These are phyloP conservation scores for Aspergillus ochraceus DNA, from an alignment of 2,329 filamentous ascomycete genomes.

Conservation along the genomic window DNA sequence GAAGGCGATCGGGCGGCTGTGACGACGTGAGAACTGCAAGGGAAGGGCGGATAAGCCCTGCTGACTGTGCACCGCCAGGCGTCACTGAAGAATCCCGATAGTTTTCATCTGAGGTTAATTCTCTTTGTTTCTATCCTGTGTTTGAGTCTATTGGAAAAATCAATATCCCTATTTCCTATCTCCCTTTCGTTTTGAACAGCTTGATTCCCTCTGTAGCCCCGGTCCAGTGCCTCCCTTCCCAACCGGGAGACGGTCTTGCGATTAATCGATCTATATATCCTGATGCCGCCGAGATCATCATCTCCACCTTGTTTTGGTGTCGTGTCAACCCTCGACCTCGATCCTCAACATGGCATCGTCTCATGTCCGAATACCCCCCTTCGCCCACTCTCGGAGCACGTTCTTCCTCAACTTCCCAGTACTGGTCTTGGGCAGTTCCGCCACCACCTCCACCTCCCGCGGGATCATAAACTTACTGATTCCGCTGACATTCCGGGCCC, in stretches of 20 bases:
- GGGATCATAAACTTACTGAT: constrained; percentile 92
- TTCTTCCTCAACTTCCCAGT: constrained; percentile 98
- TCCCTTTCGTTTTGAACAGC: background rate
- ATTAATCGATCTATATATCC: background rate
- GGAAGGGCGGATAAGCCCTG: constrained; percentile 1
- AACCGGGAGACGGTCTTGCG: background rate
- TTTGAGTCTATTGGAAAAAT: too few relatives aligned
- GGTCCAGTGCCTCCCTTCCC: constrained; percentile 4
- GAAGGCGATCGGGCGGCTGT: constrained; percentile 6
- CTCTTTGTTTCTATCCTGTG: too few relatives aligned
- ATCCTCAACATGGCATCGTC: background rate
- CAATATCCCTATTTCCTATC: background rate
- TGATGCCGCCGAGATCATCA: too few relatives aligned
- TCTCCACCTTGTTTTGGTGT: too few relatives aligned
- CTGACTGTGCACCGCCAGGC: background rate
- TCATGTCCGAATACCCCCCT: constrained; percentile 36
- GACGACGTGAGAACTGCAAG: background rate
- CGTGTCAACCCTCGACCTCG: too few relatives aligned
- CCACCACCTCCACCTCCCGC: constrained; percentile 72
- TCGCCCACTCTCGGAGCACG: constrained; percentile 82
- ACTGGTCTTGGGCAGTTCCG: constrained; percentile 90
- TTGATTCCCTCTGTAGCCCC: background rate
- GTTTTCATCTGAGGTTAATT: too few relatives aligned
- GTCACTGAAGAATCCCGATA: too few relatives aligned
- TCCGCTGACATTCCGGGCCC: constrained; percentile 76